Evolutionary conservation across 1,284 basidiomycete genomes (phyloP).

Genomic region (Sphagnurus paluster): DNA sequence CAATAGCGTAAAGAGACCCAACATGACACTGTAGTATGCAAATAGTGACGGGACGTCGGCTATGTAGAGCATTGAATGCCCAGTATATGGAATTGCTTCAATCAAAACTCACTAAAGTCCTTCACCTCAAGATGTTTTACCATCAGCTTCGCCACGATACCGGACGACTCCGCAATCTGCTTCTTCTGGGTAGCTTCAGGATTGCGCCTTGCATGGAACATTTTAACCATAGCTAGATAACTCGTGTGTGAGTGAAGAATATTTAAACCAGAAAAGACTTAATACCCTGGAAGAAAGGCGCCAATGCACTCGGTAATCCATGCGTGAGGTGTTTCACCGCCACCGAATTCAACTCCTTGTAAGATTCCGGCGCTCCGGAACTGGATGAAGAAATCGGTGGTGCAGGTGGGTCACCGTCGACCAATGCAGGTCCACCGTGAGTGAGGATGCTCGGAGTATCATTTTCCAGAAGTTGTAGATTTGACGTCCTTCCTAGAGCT

Average conservation of each 20-base stretch:
- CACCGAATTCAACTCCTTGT: constrained; percentile 67
- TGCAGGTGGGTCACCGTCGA: neutral
- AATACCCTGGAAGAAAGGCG: constrained; percentile 88
- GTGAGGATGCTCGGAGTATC: neutral
- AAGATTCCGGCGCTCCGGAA: constrained; percentile 41
- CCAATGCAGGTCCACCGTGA: neutral
- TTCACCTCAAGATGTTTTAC: constrained; percentile 68
- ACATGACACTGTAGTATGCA: constrained; percentile 76
- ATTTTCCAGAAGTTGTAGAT: too few species aligned
- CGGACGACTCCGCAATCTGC: constrained; percentile 72
- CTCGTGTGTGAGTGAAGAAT: neutral
- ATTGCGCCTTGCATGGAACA: constrained; percentile 82
- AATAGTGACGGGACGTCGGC: constrained; percentile 55
- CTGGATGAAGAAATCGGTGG: constrained; percentile 17
- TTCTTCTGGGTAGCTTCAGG: constrained; percentile 79
- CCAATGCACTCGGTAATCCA: constrained; percentile 76
- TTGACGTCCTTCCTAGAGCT: constrained; percentile 46
- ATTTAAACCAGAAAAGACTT: constrained; percentile 5
- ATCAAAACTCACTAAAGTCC: constrained; percentile 46
- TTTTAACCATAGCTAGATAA: constrained; percentile 75
- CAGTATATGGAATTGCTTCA: neutral
- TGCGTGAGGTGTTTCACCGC: constrained; percentile 82
- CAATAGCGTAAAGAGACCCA: constrained; percentile 72
- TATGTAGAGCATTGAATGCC: constrained; percentile 24
- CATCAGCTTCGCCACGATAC: constrained; percentile 73